Evolutionary conservation across 2,329 filamentous ascomycete species (phyloP).

Genomic region (Stagonosporopsis vannaccii): DNA sequence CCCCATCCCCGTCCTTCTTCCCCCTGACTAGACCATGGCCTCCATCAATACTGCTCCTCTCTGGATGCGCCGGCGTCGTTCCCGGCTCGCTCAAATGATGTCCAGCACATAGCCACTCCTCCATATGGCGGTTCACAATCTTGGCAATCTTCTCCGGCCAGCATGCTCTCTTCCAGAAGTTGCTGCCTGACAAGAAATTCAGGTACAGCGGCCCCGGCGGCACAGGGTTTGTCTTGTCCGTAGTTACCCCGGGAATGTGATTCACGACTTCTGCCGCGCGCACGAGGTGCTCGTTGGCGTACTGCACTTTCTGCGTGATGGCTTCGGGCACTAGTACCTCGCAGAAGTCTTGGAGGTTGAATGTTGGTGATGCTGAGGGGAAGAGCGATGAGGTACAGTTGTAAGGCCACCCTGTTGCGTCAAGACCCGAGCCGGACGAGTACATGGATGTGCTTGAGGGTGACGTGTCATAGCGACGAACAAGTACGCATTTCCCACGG

Average conservation of each 20-base stretch:
- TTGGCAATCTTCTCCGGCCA: slow-evolving; percentile 94
- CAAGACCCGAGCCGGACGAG: slow-evolving; percentile 59
- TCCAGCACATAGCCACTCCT: slow-evolving; percentile 64
- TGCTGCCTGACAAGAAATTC: slow-evolving; percentile 90
- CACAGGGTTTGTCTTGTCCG: slow-evolving; percentile 50
- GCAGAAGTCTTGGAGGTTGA: slow-evolving; percentile 95
- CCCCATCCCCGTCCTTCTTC: slow-evolving; percentile 66
- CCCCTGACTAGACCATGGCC: slow-evolving; percentile 39
- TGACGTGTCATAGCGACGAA: slow-evolving; percentile 76
- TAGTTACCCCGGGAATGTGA: slow-evolving; percentile 51
- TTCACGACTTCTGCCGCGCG: slow-evolving; percentile 61
- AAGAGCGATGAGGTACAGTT: slow-evolving; percentile 81
- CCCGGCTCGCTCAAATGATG: slow-evolving; percentile 51
- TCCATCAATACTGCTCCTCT: slow-evolving; percentile 23
- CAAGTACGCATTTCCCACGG: slow-evolving; percentile 81
- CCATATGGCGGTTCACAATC: slow-evolving; percentile 81
- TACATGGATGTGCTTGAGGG: background rate
- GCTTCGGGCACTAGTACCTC: slow-evolving; percentile 78
- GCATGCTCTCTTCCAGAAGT: slow-evolving; percentile 90
- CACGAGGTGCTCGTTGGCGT: slow-evolving; percentile 77
- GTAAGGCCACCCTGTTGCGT: slow-evolving; percentile 78
- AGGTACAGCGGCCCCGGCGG: slow-evolving; percentile 74
- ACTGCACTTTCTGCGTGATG: slow-evolving; percentile 81
- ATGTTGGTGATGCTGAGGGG: slow-evolving; percentile 59
- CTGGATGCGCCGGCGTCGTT: slow-evolving; percentile 17